Evolutionary conservation across 2,329 filamentous ascomycete species (phyloP), one percentile per base, ranked within the genome.

Genomic region (Penicillium sp.): DNA sequence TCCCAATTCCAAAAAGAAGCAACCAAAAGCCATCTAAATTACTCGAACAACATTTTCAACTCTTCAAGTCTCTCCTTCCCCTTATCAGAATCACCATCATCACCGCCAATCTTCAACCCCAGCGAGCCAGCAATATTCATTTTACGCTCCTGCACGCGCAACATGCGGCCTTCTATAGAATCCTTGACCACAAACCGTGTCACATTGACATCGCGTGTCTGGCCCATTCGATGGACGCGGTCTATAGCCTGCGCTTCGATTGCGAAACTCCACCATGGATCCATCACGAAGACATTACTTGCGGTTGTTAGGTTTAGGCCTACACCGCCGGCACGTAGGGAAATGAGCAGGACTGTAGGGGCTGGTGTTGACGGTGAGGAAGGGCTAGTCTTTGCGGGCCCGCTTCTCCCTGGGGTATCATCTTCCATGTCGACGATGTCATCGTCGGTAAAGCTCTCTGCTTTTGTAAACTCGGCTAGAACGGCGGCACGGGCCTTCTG

Each of bases 191-290:
- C 88, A 68, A 97, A 97, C 28, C 94, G 81, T 64, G 88, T 88
- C 0, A 99, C 92, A 53, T 86, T 84, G 2, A 99, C 94, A 67
- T 93, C 89, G 16, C 86, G 83, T 47, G 89, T 86, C 73, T 99
- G 94, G 0, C 94, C 94, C 90, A 99, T 97, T 9, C 94, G 86
- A 77, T 99, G 94, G 33, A 99, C 91, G 1, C 94, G 90, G 77
- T 99, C 94, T 68, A 99, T 97, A 9, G 94, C 94, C 75, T 99
- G 94, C 5, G 92, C 91, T 75, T 99, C 94, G 12, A 97, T 88
- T 0, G 94, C 92, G 74, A 93, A 99, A 69, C 90, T 95, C 94
- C 94, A 99, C 94, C 94, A 99, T 0, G 94, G 94, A 73, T 99
- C 94, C 94, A 99, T 97, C 89, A 99, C 95, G 77, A 88, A 99